Conservation (phyloP, 257 asterid genomes). For the Ballota nigra region DNA sequence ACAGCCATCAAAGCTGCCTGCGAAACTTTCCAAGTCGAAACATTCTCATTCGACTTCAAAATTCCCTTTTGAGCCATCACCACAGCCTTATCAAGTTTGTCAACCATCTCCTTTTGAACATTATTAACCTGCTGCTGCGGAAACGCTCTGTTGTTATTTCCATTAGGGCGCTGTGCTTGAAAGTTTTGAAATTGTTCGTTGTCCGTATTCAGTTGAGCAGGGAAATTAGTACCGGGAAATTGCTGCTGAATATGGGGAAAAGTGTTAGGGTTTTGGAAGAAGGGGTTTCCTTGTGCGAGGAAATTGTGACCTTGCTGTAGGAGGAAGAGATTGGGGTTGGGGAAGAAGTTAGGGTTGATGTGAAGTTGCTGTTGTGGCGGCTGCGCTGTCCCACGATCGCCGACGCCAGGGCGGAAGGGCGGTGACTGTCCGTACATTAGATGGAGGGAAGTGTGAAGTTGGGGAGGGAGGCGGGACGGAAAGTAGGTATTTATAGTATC, state of each 20-base stretch:
- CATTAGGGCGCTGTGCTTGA: conserved; percentile 25
- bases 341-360: conserved; percentile 30
- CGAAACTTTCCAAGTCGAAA: conserved; percentile 83
- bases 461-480: conserved; percentile 20
- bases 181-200: conserved; percentile 12
- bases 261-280: conserved; percentile 41
- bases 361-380: conserved; percentile 32
- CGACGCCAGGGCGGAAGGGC: conserved; percentile 34
- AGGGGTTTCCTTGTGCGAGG: conserved; percentile 31
- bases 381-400: conserved; percentile 33
- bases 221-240: conserved; percentile 27
- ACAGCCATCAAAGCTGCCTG: conserved; percentile 60
- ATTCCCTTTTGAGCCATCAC: conserved; percentile 48
- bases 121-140: conserved; percentile 33
- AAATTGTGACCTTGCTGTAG: conserved; percentile 31
- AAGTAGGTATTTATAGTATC: background rate
- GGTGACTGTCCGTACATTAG: conserved; percentile 30
- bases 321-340: conserved; percentile 28
- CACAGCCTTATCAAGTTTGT: conserved; percentile 57
- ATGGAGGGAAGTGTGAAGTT: background rate
- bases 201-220: conserved; percentile 20
- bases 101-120: conserved; percentile 34
- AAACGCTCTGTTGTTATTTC: background rate
- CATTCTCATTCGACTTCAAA: conserved; percentile 43
- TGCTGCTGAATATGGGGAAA: conserved; percentile 29